These are phyloP conservation scores for Claviceps sp. DNA, from an alignment of 2,329 filamentous ascomycete genomes.

Conservation along the genomic window DNA sequence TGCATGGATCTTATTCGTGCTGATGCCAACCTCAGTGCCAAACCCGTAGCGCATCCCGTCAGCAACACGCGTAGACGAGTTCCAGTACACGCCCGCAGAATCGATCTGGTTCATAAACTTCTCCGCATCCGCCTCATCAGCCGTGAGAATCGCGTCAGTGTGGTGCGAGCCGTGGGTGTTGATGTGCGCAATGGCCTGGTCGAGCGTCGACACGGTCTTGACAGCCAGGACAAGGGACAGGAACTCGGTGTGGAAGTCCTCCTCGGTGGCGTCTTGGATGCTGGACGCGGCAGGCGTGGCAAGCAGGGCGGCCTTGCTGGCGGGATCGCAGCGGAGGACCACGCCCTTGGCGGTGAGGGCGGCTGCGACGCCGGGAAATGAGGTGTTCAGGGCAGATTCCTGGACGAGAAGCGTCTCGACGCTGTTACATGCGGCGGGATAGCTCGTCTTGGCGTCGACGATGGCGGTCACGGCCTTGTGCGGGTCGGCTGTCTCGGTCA, in stretches of 20 bases:
- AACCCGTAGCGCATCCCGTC: constrained; percentile 97
- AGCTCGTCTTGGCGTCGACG: constrained; percentile 85
- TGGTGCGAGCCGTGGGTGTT: constrained; percentile 87
- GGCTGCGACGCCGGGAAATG: constrained; percentile 59
- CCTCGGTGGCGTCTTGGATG: constrained; percentile 51
- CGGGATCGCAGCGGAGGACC: constrained; percentile 63
- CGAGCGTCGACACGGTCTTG: constrained; percentile 57
- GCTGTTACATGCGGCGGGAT: constrained; percentile 90
- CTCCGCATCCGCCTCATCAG: constrained; percentile 53
- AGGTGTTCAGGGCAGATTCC: constrained; percentile 48
- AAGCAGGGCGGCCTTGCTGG: constrained; percentile 46
- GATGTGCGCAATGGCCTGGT: constrained; percentile 74
- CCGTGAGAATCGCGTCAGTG: constrained; percentile 81
- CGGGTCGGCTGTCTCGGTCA: constrained; percentile 64
- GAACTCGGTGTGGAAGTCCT: constrained; percentile 82
- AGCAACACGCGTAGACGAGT: constrained; percentile 84
- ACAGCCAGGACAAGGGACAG: constrained; percentile 73
- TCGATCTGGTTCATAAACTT: constrained; percentile 77
- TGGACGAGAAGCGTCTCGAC: constrained; percentile 87
- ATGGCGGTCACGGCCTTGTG: constrained; percentile 62
- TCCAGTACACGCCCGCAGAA: constrained; percentile 92
- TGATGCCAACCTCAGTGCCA: constrained; percentile 95
- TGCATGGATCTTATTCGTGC: constrained; percentile 96
- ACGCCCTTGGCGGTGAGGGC: constrained; percentile 68
- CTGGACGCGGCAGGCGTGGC: constrained; percentile 30